phyloP scores from a whole-genome alignment of 305 asterid species.

The Fraxinus latifolia region DNA sequence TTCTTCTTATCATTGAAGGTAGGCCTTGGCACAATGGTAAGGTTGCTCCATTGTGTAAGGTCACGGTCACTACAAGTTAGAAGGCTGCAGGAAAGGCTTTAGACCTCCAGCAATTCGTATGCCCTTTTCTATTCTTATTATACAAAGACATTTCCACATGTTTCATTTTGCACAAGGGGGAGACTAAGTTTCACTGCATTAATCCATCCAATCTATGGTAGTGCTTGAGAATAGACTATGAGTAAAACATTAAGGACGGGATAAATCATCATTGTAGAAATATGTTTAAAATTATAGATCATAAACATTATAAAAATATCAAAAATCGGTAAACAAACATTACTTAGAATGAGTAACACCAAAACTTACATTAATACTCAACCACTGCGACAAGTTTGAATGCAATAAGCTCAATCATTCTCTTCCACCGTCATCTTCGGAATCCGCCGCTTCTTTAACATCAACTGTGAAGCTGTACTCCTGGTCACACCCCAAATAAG shows the following conservation, averaged over 20 bases:
- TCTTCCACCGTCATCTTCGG: constrained; percentile 31
- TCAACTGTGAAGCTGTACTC: constrained; percentile 65
- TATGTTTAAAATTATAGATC: background rate
- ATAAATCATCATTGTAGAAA: background rate
- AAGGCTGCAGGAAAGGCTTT: background rate
- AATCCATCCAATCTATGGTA: background rate
- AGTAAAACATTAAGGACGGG: background rate
- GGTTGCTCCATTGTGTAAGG: background rate
- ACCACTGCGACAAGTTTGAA: background rate
- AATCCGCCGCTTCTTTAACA: constrained; percentile 47
- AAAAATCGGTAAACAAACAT: background rate
- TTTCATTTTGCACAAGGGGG: background rate
- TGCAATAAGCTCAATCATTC: background rate
- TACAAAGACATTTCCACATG: background rate
- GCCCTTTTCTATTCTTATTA: background rate
- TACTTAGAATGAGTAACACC: background rate
- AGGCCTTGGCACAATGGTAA: background rate
- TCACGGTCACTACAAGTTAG: background rate
- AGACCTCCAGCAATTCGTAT: background rate
- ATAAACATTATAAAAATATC: background rate
- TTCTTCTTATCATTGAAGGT: background rate
- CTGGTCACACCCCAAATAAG: constrained; percentile 85
- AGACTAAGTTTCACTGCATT: background rate
- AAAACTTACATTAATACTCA: background rate
- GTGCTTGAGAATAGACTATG: background rate